Percentiles rank a stretch among this genome's conserved stretches.
phyloP scores from a whole-genome alignment of 2,329 filamentous ascomycete genomes.

The Neurospora crassa region DNA sequence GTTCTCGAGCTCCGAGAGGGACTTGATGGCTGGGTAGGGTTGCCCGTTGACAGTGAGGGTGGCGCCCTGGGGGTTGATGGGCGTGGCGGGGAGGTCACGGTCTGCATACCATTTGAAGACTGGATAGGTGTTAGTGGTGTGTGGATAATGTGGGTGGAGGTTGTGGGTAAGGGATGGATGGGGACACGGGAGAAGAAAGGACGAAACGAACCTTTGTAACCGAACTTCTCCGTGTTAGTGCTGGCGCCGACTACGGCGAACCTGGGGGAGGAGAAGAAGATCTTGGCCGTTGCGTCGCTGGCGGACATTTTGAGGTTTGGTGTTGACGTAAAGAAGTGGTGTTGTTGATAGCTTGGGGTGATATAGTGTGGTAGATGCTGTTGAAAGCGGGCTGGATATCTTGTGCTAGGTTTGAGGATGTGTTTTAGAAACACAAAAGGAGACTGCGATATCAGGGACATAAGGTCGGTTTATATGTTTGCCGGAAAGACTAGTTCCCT shows the following conservation, averaged over 20 bases:
- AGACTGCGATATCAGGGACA: neutral
- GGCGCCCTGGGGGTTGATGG: slow-evolving; percentile 67
- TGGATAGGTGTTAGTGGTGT: slow-evolving; percentile 26
- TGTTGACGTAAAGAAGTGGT: slow-evolving; percentile 4
- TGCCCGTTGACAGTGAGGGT: slow-evolving; percentile 51
- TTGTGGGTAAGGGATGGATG: neutral
- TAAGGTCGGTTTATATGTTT: neutral
- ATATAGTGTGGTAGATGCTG: neutral
- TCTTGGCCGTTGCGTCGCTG: slow-evolving; percentile 62
- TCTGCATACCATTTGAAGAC: slow-evolving; percentile 85
- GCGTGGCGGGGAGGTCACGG: slow-evolving; percentile 66
- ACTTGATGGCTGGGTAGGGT: slow-evolving; percentile 54
- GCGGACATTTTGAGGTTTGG: slow-evolving; percentile 36
- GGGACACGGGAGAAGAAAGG: neutral
- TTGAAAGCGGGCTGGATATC: neutral
- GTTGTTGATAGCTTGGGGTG: slow-evolving; percentile 2
- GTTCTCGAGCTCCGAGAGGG: slow-evolving; percentile 53
- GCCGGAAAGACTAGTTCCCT: neutral
- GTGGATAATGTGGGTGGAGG: neutral
- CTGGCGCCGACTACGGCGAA: slow-evolving; percentile 90
- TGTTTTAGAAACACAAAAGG: neutral
- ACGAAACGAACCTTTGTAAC: slow-evolving; percentile 62
- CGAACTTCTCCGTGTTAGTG: slow-evolving; percentile 75
- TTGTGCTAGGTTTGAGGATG: neutral
- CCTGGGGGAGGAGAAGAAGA: slow-evolving; percentile 69